A percentile compares a stretch with the other conserved stretches of the same genome.
Evolutionary conservation across 2,329 filamentous ascomycete species (phyloP).

Genomic region (Fusarium sp.): DNA sequence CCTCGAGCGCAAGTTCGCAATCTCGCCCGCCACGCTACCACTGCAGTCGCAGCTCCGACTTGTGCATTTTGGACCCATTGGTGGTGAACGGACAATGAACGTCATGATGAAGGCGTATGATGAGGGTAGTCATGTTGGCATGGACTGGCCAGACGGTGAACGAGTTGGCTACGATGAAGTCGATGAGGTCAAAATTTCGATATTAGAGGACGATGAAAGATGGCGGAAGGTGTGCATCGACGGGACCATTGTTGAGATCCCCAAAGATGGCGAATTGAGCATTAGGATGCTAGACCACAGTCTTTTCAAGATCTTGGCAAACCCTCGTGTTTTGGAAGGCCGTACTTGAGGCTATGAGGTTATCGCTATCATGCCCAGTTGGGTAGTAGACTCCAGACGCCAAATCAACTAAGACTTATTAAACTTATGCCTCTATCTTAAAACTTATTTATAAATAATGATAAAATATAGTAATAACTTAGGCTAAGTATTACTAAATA

Average conservation of each 20-base stretch:
- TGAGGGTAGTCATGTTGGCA: conserved; percentile 68
- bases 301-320: conserved; percentile 63
- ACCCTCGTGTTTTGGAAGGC: conserved; percentile 46
- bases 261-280: conserved; percentile 78
- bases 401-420: no score
- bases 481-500: no score
- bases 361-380: not conserved
- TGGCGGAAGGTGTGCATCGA: conserved; percentile 95
- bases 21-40: conserved; percentile 80
- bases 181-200: conserved; percentile 76
- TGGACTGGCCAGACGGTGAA: conserved; percentile 68
- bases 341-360: not conserved
- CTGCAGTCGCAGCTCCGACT: conserved; percentile 80
- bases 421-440: no score
- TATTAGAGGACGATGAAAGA: conserved; percentile 75
- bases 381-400: no score
- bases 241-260: conserved; percentile 85
- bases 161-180: conserved; percentile 81
- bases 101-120: conserved; percentile 80
- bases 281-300: conserved; percentile 66
- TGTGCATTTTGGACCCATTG: conserved; percentile 80
- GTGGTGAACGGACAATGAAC: conserved; percentile 78
- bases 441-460: no score
- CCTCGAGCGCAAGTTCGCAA: conserved; percentile 84
- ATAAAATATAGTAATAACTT: no score